Evolutionary conservation across 148 eudicot species (phyloP).

Genomic region (Amaranthus hypochondriacus): DNA sequence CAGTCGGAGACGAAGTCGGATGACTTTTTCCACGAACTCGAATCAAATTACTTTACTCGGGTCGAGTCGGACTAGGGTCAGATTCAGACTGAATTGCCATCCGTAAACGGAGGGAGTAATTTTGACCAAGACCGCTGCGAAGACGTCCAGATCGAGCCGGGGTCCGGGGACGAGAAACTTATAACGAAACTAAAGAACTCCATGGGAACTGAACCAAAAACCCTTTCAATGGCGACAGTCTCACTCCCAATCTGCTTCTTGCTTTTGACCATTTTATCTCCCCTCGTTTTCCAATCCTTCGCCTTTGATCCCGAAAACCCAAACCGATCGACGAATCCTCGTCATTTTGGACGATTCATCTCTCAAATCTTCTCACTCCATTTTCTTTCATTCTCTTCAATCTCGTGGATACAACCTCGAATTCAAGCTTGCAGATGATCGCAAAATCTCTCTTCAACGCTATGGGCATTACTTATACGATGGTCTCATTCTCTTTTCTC

Average conservation of each 20-base stretch:
- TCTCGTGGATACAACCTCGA: conserved; percentile 50
- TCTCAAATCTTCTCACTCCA: conserved; percentile 42
- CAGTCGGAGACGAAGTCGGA: no score
- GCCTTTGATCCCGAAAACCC: conserved; percentile 43
- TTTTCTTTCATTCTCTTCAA: conserved; percentile 45
- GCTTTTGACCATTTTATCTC: conserved; percentile 21
- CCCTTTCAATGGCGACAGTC: conserved; percentile 32
- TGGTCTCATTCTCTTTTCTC: conserved; percentile 42
- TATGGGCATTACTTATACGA: conserved; percentile 57
- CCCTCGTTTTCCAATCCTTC: conserved; percentile 22
- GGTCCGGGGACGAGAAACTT: no score
- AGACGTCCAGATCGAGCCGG: no score
- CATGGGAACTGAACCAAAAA: conserved; percentile 21
- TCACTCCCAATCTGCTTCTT: conserved; percentile 22
- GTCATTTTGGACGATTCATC: conserved; percentile 26
- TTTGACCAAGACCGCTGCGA: no score
- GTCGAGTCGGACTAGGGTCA: no score
- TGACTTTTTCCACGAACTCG: no score
- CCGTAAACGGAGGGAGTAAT: no score
- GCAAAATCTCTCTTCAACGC: conserved; percentile 38
- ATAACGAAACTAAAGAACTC: not conserved
- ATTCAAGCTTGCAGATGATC: conserved; percentile 58
- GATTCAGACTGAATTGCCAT: no score
- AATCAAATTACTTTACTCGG: no score
- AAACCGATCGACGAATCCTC: conserved; percentile 36